phyloP scores from a whole-genome alignment of 495 filamentous ascomycete genomes.

The Geopyxis carbonaria region DNA sequence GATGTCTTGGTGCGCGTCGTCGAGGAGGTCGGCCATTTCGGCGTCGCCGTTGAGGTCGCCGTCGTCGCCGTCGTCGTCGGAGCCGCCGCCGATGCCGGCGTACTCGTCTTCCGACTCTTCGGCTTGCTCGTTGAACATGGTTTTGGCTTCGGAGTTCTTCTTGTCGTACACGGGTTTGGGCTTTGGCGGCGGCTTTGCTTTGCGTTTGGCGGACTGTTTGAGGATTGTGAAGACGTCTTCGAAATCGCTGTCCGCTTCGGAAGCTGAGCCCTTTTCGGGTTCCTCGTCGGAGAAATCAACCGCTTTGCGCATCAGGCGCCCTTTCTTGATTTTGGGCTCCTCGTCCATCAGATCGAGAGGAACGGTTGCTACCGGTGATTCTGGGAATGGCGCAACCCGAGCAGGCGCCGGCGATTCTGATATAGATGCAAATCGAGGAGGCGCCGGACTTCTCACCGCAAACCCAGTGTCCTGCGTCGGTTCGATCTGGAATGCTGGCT shows the following conservation, averaged over 20 bases:
- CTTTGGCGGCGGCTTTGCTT: conserved; percentile 24
- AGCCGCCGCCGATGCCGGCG: conserved; percentile 76
- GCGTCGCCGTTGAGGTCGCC: conserved; percentile 47
- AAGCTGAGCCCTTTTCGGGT: conserved; percentile 34
- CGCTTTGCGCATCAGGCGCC: conserved; percentile 33
- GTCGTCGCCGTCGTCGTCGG: conserved; percentile 66
- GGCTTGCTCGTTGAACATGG: conserved; percentile 80
- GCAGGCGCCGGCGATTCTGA: background rate
- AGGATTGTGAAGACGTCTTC: conserved; percentile 55
- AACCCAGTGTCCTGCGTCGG: conserved; percentile 81
- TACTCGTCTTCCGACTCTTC: conserved; percentile 98
- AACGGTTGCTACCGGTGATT: conserved; percentile 1
- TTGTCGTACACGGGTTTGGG: no score
- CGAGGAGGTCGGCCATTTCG: conserved; percentile 69
- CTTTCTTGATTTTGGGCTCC: conserved; percentile 10
- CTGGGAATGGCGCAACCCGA: background rate
- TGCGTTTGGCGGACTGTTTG: conserved; percentile 44
- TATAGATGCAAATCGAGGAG: background rate
- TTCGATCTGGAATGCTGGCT: conserved; percentile 33
- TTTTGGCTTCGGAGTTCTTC: conserved; percentile 71
- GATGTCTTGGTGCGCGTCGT: conserved; percentile 54
- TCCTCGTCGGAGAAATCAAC: conserved; percentile 32
- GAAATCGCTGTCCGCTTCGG: conserved; percentile 23
- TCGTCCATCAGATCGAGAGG: conserved; percentile 10
- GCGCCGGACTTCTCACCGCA: conserved; percentile 20